These are phyloP conservation scores for Malassezia slooffiae DNA, from an alignment of 1,284 basidiomycete genomes.

Conservation along the genomic window DNA sequence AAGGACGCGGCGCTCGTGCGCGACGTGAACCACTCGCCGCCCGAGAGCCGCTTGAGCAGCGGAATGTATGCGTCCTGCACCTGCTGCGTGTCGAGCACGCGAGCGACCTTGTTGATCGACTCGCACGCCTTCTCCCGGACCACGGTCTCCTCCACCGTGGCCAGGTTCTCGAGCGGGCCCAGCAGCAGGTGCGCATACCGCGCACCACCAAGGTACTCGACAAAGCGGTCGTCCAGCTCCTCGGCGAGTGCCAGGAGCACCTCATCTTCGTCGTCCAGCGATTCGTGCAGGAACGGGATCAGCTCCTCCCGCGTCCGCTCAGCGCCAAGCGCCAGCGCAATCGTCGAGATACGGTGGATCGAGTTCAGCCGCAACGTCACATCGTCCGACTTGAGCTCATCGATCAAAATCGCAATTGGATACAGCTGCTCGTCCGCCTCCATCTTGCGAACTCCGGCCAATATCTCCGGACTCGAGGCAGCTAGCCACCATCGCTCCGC, in stretches of 20 bases:
- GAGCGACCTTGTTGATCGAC: slow-evolving; percentile 84
- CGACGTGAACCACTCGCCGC: slow-evolving; percentile 99
- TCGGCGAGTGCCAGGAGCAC: slow-evolving; percentile 91
- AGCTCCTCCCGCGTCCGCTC: slow-evolving; percentile 92
- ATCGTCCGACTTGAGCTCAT: slow-evolving; percentile 73
- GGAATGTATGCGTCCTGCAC: slow-evolving; percentile 88
- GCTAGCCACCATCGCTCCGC: no score
- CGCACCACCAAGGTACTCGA: slow-evolving; percentile 87
- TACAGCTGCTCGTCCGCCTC: slow-evolving; percentile 45
- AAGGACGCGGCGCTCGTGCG: slow-evolving; percentile 89
- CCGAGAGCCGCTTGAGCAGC: slow-evolving; percentile 73
- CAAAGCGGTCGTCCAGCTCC: slow-evolving; percentile 68
- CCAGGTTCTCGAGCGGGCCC: slow-evolving; percentile 87
- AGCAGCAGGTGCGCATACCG: slow-evolving; percentile 79
- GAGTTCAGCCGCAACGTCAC: slow-evolving; percentile 86
- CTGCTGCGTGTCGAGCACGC: slow-evolving; percentile 64
- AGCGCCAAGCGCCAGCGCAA: slow-evolving; percentile 89
- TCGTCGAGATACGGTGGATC: slow-evolving; percentile 94
- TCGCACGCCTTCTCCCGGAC: slow-evolving; percentile 97
- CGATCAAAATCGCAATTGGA: slow-evolving; percentile 61
- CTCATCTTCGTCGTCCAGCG: slow-evolving; percentile 97
- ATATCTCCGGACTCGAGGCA: background rate
- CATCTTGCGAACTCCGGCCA: slow-evolving; percentile 20
- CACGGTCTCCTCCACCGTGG: slow-evolving; percentile 92
- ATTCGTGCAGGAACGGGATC: slow-evolving; percentile 92